Evolutionary conservation across 148 eudicot genomes (phyloP), one percentile per base, ranked within the genome.

Genomic region (Rhododendron ovatum): DNA sequence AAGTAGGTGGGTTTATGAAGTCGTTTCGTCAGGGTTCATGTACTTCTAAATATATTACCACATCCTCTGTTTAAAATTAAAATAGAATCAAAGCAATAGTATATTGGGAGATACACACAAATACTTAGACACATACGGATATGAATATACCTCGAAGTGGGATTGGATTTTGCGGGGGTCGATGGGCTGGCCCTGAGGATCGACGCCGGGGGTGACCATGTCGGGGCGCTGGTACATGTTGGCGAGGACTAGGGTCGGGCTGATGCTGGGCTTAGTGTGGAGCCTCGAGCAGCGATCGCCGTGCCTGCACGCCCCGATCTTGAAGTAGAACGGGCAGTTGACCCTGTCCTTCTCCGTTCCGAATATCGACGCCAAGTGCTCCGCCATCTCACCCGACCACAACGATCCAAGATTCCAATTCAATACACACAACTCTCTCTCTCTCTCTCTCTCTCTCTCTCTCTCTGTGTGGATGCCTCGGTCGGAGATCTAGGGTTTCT

Each of bases 271-370:
- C 73, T 94, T 94, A 0, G 96, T 95, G 84, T 95, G 98, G n/a
- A 95, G 95, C 83, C 97, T 87, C 0, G 96, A 91, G 87, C 98
- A 95, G 0, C 97, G 90, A 86, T 95, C 98, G 0, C 97, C 97
- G 77, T 95, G 98, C n/a, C 97, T 61, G 35, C 98, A 95, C 8
- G 98, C 98, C 18, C 98, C 98, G 87, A 95, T 95, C 95, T 95
- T 95, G 90, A 95, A 95, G 89, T 95, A 94, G 86, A 95, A 95
- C 0, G 97, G 98, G 82, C 98, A 95, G 90, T 95, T 95, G 30
- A 95, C 98, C 86, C 98, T 90, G 89, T 95, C 98, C 86, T 95
- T 95, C 91, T 95, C 98, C 28, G 96, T 95, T 2, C 98, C 97
- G 84, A 95, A 95, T 81, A 95, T 95, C 50, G 98, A 94, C 12